Base-by-base conservation (phyloP, 225 moss, liverwort and hornwort genomes). In the Polytrichum commune region DNA sequence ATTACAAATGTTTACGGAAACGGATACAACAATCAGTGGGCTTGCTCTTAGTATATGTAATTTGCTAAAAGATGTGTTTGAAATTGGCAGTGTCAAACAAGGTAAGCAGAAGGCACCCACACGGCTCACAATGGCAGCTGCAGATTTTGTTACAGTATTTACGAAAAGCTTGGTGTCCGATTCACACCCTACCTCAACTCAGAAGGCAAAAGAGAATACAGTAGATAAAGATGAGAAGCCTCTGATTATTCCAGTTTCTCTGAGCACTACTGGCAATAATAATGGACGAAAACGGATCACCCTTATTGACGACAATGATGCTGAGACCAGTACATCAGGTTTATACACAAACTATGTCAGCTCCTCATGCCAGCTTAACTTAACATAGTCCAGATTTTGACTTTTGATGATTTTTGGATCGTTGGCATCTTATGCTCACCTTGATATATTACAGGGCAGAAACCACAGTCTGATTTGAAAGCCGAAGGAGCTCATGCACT, bases 81-180 rank as follows among this genome's bases (percentile, higher is more conserved):
- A 53, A 76, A 56, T 67, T 82, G 28, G 68, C 80, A 95, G 98
- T 86, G 77, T 87, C 35, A 87, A 83, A 72, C 91, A 95, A 65
- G 90, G 86, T 68, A 87, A 83, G 73, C 79, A 66, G 76, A 90
- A 81, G 79, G 67, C 80, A 54, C 95, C 98, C 26, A 98, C 98
- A 62, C 98, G 98, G 46, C 83, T 98, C 60, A 82, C 91, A 58
- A 88, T 90, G 78, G 89, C 88, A 71, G 93, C 98, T 61, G 95
- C 95, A 61, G 93, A 93, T 82, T 98, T 93, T 77, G 76, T 81
- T 77, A 82, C 87, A 68, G 83, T 75, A 57, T 77, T 98, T 54
- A 93, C 95, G 0, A 98, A 89, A 75, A 70, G 82, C 69, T 83
- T 98, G 18, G 88, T 90, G 18, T 72, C 74, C 69, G 91, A 85